Evolutionary conservation across 768 basidiomycete genomes (phyloP).

Genomic region (Termitomyces sp.): DNA sequence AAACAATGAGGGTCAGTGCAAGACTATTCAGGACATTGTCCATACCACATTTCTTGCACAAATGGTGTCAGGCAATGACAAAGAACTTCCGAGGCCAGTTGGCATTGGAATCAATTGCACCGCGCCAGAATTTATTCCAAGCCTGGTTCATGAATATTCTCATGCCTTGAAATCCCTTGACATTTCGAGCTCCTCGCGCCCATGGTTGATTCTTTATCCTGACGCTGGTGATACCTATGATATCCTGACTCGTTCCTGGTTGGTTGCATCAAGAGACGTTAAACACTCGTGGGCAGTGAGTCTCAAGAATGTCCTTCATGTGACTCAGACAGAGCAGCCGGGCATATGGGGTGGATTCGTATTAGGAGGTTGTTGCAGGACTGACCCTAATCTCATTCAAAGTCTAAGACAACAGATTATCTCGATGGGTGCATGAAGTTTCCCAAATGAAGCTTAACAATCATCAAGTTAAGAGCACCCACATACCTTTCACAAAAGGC

Average conservation of each 20-base stretch:
- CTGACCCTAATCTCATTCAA: slow-evolving; percentile 47
- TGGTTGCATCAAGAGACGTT: slow-evolving; percentile 9
- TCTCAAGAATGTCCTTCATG: slow-evolving; percentile 21
- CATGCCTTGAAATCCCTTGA: slow-evolving; percentile 11
- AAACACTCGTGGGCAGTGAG: slow-evolving; percentile 31
- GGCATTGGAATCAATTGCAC: slow-evolving; percentile 80
- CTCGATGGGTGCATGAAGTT: background rate
- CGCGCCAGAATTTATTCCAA: slow-evolving; percentile 34
- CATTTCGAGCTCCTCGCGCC: slow-evolving; percentile 18
- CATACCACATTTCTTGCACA: slow-evolving; percentile 27
- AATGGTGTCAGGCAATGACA: slow-evolving; percentile 2
- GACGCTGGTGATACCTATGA: slow-evolving; percentile 63
- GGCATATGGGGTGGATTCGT: slow-evolving; percentile 46
- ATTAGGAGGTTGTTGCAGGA: slow-evolving; percentile 69
- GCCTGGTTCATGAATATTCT: slow-evolving; percentile 34
- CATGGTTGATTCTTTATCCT: slow-evolving; percentile 67
- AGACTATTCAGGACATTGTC: slow-evolving; percentile 38
- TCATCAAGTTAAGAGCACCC: background rate
- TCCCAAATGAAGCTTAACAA: background rate
- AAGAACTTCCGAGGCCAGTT: slow-evolving; percentile 29
- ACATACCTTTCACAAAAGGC: background rate
- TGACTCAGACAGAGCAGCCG: slow-evolving; percentile 10
- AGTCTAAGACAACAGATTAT: slow-evolving; percentile 2
- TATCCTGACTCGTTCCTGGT: slow-evolving; percentile 40
- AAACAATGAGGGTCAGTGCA: slow-evolving; percentile 14